Base-by-base conservation (phyloP, 116 monocot genomes). In the Thalassia testudinum region DNA sequence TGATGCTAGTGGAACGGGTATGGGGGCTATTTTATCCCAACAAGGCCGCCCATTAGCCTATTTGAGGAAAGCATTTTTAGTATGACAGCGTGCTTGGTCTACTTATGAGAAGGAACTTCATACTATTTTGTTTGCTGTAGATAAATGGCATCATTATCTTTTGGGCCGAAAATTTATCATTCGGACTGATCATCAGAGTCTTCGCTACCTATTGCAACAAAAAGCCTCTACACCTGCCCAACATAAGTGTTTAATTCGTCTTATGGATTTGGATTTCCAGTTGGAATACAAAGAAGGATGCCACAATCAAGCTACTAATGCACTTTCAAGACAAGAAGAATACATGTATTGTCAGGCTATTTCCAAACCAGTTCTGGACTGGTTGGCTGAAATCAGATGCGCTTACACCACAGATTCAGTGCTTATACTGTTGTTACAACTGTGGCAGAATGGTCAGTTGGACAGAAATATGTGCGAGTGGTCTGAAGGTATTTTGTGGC, bases 51-150 rank as follows among this genome's bases (percentile, higher is more conserved):
- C 29, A 0, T 7, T 49, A 2, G 29, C 25, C 10, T 60, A 43
- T 16, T 48, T 18, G 0, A 48, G 16, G 18, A 18, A 23, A 8
- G 20, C 17, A 14, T 17, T 62, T 0, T 0, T 0, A 0, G 18
- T 10, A 6, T 40, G 26, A 28, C 18, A 29, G 1, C 7, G 4
- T 0, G 12, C 5, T 0, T 24, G 1, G 0, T 62, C 52, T 1
- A 27, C 24, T 0, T 52, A 62, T 26, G 62, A 38, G 1, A 42
- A 53, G 2, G 62, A 62, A 20, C 17, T 52, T 26, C 40, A 22
- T 0, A 37, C 42, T 15, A 25, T 47, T 12, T 16, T 26, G 0
- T 21, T 26, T n/a, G 49, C 12, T 0, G n/a, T 47, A 1, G 12
- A 19, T 0, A 49, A 30, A 15, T 47, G 60, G 47, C 7, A 4